Evolutionary conservation across 441 rosid genomes (phyloP).

Genomic region (Pelargonium australe): DNA sequence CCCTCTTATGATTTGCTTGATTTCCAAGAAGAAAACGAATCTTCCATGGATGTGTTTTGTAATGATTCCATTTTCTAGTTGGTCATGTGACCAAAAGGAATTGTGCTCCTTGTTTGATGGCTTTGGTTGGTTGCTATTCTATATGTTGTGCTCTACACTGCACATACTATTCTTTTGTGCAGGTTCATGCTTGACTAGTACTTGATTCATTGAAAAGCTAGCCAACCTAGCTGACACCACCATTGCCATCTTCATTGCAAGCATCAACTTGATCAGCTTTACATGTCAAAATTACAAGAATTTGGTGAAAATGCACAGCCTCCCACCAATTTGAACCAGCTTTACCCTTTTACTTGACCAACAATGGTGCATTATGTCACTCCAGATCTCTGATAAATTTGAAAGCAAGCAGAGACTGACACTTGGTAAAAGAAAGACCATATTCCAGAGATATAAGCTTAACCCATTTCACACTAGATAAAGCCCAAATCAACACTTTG

Average conservation of each 20-base stretch:
- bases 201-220: too few relatives aligned
- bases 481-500: background rate
- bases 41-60: background rate
- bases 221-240: too few relatives aligned
- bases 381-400: background rate
- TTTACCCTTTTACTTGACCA: background rate
- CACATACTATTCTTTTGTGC: too few relatives aligned
- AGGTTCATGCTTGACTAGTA: too few relatives aligned
- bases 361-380: background rate
- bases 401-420: conserved; percentile 1
- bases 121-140: background rate
- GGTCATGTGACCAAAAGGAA: background rate
- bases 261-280: too few relatives aligned
- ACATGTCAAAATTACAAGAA: too few relatives aligned
- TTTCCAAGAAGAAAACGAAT: background rate
- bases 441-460: background rate
- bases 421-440: background rate
- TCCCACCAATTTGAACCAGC: too few relatives aligned
- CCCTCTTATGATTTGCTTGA: background rate
- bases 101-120: background rate
- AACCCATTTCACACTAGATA: background rate
- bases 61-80: background rate
- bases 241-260: too few relatives aligned
- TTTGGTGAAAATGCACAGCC: too few relatives aligned
- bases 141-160: background rate